Base-by-base conservation (phyloP, 208 protist genomes). In the Borovskyia barvae region DNA sequence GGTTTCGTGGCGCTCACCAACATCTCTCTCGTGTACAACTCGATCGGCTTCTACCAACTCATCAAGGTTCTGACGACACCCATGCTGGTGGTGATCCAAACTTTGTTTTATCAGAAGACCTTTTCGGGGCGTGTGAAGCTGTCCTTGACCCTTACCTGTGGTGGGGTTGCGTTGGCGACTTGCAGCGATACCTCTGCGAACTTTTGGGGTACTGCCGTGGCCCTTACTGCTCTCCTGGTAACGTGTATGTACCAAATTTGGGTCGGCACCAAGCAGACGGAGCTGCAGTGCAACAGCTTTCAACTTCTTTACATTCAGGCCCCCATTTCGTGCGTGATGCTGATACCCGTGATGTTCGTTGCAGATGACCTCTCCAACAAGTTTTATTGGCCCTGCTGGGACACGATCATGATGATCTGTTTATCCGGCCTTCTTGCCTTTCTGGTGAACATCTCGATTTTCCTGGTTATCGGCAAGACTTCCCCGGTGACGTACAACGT, bases 1-100 rank as follows among this genome's bases (percentile, higher is more conserved):
- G 87, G 86, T 19, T 96, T 93, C 58, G 88, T 97, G 14, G 77
- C 87, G 19, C 71, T 96, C 26, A 92, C 82, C 8, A 97, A 97
- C 60, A 53, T 95, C 42, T 91, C 80, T 3, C 72, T 97, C 5
- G 66, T 82, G 26, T 87, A 92, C 80, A 97, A 97, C 63, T 82
- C 68, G 17, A 82, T 96, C 17, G 86, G 86, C 3, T 93, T 96
- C 47, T 97, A 96, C 59, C 92, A 97, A 72, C 78, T 94, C 37
- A 75, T 88, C 26, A 92, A 92, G 63, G 77, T 94, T 26, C 60
- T 90, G 8, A 90, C 78, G 5, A 90, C 81, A 15, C 82, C 85
- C 3, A 22, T 91, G 48, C 67, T 94, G 24, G 74, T 87, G 40
- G 35, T 92, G 11, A 84, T 88, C 41, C 71, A 92, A 66, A 80